These are phyloP conservation scores for Cucurbita pepo DNA, from an alignment of 306 rosid genomes.

Conservation along the genomic window DNA sequence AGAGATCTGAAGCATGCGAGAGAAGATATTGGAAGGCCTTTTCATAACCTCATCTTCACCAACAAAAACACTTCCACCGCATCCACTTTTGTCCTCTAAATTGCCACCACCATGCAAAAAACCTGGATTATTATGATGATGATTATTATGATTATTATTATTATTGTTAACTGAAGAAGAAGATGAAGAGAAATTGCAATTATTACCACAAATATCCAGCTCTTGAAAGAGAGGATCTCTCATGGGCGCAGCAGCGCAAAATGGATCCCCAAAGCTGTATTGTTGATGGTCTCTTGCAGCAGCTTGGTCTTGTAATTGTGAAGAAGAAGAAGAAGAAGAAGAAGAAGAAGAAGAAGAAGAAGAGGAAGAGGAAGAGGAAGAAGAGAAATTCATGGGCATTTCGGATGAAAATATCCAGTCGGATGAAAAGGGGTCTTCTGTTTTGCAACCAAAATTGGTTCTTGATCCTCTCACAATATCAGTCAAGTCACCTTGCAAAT, in stretches of 20 bases:
- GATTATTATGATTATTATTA: neutral
- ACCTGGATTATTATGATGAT: neutral
- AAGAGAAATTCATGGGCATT: slow-evolving; percentile 6
- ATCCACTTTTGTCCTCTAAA: neutral
- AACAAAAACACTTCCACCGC: neutral
- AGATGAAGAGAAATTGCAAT: neutral
- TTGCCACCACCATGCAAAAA: neutral
- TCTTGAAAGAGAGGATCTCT: slow-evolving; percentile 56
- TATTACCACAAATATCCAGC: neutral
- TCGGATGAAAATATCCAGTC: neutral
- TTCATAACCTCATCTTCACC: neutral
- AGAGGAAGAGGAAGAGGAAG: neutral
- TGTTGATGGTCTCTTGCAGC: neutral
- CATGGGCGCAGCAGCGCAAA: slow-evolving; percentile 23
- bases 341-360: neutral
- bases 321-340: neutral
- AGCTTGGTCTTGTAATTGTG: neutral
- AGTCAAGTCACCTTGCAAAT: slow-evolving; percentile 74
- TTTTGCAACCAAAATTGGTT: slow-evolving; percentile 6
- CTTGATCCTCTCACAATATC: slow-evolving; percentile 40
- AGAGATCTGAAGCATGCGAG: slow-evolving; percentile 88
- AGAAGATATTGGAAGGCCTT: slow-evolving; percentile 43
- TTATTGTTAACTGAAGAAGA: no score
- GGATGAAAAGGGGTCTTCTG: slow-evolving; percentile 6
- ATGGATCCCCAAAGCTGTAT: slow-evolving; percentile 65